Evolutionary conservation across 768 basidiomycete species (phyloP).

Genomic region (Mycena galopus): DNA sequence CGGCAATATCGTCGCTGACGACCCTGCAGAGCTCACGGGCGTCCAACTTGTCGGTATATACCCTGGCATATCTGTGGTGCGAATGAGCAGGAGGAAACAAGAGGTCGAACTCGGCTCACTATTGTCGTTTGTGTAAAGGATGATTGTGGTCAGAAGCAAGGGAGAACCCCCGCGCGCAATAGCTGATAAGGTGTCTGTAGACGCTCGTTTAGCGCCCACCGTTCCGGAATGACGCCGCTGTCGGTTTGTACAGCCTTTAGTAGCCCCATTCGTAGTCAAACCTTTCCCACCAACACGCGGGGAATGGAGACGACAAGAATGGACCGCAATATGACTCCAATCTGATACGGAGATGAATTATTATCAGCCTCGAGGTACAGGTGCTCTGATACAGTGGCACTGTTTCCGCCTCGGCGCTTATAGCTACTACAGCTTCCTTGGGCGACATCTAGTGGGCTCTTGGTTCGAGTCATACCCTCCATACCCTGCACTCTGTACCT

Average conservation of each 20-base stretch:
- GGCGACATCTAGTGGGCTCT: no score
- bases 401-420: no score
- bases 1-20: constrained; percentile 26
- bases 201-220: constrained; percentile 8
- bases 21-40: constrained; percentile 20
- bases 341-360: no score
- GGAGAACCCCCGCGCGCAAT: neutral
- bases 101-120: neutral
- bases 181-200: constrained; percentile 25
- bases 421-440: no score
- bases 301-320: neutral
- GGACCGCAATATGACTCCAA: constrained; percentile 6
- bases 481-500: no score
- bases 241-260: no score
- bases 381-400: no score
- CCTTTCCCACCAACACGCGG: no score
- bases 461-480: no score
- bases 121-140: neutral
- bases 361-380: no score
- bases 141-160: constrained; percentile 27
- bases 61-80: neutral
- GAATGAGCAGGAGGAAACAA: neutral
- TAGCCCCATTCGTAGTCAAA: no score
- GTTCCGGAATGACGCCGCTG: neutral
- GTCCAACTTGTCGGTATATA: no score